phyloP scores from a whole-genome alignment of 2,329 filamentous ascomycete species.

The Sordariomycetes sp. region DNA sequence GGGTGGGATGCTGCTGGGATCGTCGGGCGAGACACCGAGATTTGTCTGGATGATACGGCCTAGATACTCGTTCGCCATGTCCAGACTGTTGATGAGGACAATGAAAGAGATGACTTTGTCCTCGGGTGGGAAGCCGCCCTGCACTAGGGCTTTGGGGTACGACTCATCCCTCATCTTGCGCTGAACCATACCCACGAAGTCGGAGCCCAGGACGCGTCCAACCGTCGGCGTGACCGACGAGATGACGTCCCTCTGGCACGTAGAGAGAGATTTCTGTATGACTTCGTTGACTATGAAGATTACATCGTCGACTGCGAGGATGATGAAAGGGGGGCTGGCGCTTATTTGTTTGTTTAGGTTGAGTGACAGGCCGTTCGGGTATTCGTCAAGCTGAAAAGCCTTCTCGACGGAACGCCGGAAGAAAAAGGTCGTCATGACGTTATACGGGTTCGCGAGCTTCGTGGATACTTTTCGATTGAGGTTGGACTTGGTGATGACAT shows the following conservation, averaged over 20 bases:
- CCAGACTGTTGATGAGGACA: slow-evolving; percentile 89
- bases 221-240: slow-evolving; percentile 69
- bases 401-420: slow-evolving; percentile 94
- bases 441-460: slow-evolving; percentile 72
- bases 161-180: slow-evolving; percentile 95
- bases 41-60: slow-evolving; percentile 70
- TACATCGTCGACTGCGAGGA: slow-evolving; percentile 91
- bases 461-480: slow-evolving; percentile 68
- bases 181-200: slow-evolving; percentile 96
- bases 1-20: slow-evolving; percentile 19
- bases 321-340: slow-evolving; percentile 79
- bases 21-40: slow-evolving; percentile 24
- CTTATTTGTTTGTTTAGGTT: slow-evolving; percentile 62
- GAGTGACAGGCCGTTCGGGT: slow-evolving; percentile 68
- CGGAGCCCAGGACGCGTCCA: slow-evolving; percentile 68
- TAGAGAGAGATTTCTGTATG: slow-evolving; percentile 75
- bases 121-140: slow-evolving; percentile 77
- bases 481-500: slow-evolving; percentile 68
- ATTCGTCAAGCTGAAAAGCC: slow-evolving; percentile 91
- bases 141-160: slow-evolving; percentile 70
- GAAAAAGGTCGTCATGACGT: slow-evolving; percentile 90
- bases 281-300: slow-evolving; percentile 99
- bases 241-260: slow-evolving; percentile 70
- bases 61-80: slow-evolving; percentile 85
- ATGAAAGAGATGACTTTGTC: slow-evolving; percentile 82